Base-by-base conservation (phyloP, 768 basidiomycete genomes). In the Strobilomyces confusus region DNA sequence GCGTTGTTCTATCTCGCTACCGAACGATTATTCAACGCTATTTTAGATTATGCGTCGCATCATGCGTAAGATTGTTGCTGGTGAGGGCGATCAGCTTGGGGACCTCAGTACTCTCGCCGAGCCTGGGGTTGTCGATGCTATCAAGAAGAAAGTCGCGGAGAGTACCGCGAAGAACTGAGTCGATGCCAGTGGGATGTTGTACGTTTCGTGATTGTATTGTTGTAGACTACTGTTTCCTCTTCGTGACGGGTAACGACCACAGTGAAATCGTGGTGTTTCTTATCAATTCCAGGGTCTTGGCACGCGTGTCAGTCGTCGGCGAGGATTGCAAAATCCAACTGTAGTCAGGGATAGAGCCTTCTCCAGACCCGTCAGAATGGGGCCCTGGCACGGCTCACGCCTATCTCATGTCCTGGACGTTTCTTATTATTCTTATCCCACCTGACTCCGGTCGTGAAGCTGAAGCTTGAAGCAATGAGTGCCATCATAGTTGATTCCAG, bases 71-170 rank as follows among this genome's bases (percentile, higher is more conserved):
- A 92, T 98, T 65, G 89, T 92, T 44, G 88, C 88, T 0, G 91
- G 92, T 37, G 93, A 98, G 69, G 91, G 84, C 9, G 95, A 99
- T 69, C 90, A 97, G 70, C 83, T 98, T 38, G 95, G 95, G 45
- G 95, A 98, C 73, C 80, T 98, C 34, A 90, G 87, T 59, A 98
- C 95, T 8, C 78, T 95, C 44, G 95, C 92, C 4, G 94, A 98
- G 58, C 95, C 95, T 4, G 69, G 73, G 8, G 77, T 95, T 43
- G 91, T 98, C 20, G 94, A 97, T 44, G 69, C 78, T 41, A 93
- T 95, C 73, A 92, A 90, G 78, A 66, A 74, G 63, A 91, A 86
- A 73, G 88, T 93, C 44, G 82, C 83, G 0, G 74, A 72, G 64
- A 65, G 58, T 33, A n/a, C 9, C 2, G 26, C 30, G 34, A 63